A percentile compares a stretch with the other conserved stretches of the same genome.
phyloP scores from a whole-genome alignment of 2,329 filamentous ascomycete species.

The Colletotrichum sp. region DNA sequence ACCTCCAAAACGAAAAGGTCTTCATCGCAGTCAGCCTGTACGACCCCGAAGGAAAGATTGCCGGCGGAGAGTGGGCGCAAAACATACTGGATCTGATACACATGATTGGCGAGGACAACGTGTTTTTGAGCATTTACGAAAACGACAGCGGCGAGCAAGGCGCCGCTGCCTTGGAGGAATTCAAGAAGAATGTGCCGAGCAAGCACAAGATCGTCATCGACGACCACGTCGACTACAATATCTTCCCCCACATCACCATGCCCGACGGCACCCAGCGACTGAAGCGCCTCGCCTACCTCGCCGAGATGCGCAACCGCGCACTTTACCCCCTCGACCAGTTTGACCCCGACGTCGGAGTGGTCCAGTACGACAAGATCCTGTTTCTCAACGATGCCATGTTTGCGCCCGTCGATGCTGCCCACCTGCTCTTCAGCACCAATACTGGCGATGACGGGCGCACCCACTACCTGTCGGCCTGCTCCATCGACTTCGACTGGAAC shows the following conservation, averaged over 20 bases:
- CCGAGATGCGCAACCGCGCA: conserved; percentile 74
- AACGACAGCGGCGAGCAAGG: conserved; percentile 68
- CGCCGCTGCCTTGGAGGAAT: conserved; percentile 54
- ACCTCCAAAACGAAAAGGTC: conserved; percentile 63
- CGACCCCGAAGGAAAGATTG: conserved; percentile 64
- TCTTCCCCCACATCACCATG: conserved; percentile 63
- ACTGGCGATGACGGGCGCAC: conserved; percentile 52
- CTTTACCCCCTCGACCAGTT: conserved; percentile 64
- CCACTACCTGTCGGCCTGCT: conserved; percentile 72
- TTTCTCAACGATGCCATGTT: conserved; percentile 72
- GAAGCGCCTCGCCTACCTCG: conserved; percentile 76
- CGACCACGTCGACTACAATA: conserved; percentile 59
- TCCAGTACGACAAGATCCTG: conserved; percentile 59
- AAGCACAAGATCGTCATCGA: conserved; percentile 62
- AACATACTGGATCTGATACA: conserved; percentile 66
- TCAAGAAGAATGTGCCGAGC: conserved; percentile 53
- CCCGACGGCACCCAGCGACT: conserved; percentile 67
- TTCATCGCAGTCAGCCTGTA: conserved; percentile 77
- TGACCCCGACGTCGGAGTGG: conserved; percentile 34
- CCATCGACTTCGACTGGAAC: conserved; percentile 69
- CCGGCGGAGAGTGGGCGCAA: conserved; percentile 68
- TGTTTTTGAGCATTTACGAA: conserved; percentile 76
- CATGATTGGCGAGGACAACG: conserved; percentile 69
- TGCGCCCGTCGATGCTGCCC: conserved; percentile 54
- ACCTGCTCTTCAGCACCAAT: conserved; percentile 68